These are phyloP conservation scores for Backusella macrospora DNA, from an alignment of 192 early-diverging fungal genomes.

Conservation along the genomic window DNA sequence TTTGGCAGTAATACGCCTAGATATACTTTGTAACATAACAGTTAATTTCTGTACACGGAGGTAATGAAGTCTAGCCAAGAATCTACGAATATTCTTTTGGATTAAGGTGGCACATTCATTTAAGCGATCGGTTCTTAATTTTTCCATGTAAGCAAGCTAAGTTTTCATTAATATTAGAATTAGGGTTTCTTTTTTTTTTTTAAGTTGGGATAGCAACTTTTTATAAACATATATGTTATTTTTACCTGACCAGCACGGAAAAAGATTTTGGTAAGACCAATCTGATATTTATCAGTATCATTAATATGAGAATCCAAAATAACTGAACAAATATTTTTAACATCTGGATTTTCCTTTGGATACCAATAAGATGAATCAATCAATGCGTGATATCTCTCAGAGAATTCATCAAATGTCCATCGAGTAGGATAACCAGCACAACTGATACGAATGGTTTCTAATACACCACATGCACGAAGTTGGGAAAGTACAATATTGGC, in stretches of 20 bases:
- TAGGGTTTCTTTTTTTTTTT: constrained; percentile 3
- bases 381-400: constrained; percentile 72
- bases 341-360: constrained; percentile 45
- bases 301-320: constrained; percentile 71
- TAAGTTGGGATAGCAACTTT: background rate
- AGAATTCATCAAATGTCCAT: constrained; percentile 90
- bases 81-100: constrained; percentile 84
- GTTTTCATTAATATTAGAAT: background rate
- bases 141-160: constrained; percentile 80
- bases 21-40: constrained; percentile 66
- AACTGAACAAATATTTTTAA: constrained; percentile 57
- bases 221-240: background rate
- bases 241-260: constrained; percentile 91
- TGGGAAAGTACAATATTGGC: constrained; percentile 93
- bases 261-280: constrained; percentile 96
- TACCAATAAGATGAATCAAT: constrained; percentile 53
- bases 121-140: constrained; percentile 81
- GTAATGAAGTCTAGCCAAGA: constrained; percentile 66
- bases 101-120: constrained; percentile 84
- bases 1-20: constrained; percentile 62
- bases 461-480: constrained; percentile 97
- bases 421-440: constrained; percentile 99
- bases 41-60: constrained; percentile 55
- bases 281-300: constrained; percentile 87
- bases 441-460: constrained; percentile 98